These are phyloP conservation scores for Ceriops zippeliana DNA, from an alignment of 345 rosid genomes.

Conservation along the genomic window DNA sequence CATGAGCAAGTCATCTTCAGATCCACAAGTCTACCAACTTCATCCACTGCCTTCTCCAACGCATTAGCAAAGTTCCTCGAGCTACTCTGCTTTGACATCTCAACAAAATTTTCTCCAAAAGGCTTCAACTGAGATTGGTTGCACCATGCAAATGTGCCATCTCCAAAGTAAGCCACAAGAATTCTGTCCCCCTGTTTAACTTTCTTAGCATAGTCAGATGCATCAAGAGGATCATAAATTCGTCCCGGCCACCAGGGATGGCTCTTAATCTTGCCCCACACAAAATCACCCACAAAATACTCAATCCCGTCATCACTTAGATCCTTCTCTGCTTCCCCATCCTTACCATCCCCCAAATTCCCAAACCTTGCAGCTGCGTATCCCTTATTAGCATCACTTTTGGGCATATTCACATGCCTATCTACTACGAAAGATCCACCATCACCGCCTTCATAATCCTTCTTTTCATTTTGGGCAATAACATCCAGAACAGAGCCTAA, in stretches of 20 bases:
- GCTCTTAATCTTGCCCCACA: slow-evolving; percentile 89
- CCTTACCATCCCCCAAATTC: slow-evolving; percentile 10
- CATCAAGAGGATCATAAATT: slow-evolving; percentile 64
- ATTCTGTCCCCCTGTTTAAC: slow-evolving; percentile 46
- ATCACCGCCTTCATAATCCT: slow-evolving; percentile 5
- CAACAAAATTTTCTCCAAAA: slow-evolving; percentile 61
- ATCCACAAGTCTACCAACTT: slow-evolving; percentile 63
- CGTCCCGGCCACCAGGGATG: slow-evolving; percentile 99
- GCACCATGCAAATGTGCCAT: slow-evolving; percentile 91
- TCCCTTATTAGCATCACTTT: slow-evolving; percentile 11
- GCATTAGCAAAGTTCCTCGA: slow-evolving; percentile 52
- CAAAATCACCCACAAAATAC: slow-evolving; percentile 75
- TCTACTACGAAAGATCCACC: slow-evolving; percentile 15
- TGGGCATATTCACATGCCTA: slow-evolving; percentile 8
- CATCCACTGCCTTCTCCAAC: slow-evolving; percentile 52
- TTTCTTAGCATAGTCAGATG: slow-evolving; percentile 68
- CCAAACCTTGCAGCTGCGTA: slow-evolving; percentile 12
- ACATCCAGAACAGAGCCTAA: slow-evolving; percentile 35
- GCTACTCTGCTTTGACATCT: slow-evolving; percentile 50
- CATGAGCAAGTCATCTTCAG: slow-evolving; percentile 58
- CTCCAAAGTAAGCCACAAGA: slow-evolving; percentile 88
- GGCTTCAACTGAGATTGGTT: slow-evolving; percentile 73
- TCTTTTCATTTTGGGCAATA: slow-evolving; percentile 29
- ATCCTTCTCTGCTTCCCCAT: slow-evolving; percentile 26
- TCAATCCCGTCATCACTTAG: slow-evolving; percentile 34